Percentiles rank a stretch among this genome's conserved stretches.
Evolutionary conservation across 2,329 filamentous ascomycete genomes (phyloP).

Genomic region (Monosporascus ibericus): DNA sequence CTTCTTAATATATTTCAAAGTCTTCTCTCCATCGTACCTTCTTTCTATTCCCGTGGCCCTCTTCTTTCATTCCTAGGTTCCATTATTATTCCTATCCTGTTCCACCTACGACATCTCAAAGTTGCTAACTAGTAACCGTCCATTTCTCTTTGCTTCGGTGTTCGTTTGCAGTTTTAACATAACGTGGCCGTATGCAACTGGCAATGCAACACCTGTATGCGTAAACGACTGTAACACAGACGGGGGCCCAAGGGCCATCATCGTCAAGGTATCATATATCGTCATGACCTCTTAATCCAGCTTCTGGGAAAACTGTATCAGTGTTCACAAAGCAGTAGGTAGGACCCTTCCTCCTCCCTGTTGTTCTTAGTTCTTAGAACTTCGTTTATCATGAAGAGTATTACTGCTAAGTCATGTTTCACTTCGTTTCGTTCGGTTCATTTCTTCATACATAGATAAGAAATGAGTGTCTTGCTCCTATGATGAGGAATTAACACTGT

Average conservation of each 20-base stretch:
- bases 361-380: no score
- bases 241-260: background rate
- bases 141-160: no score
- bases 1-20: background rate
- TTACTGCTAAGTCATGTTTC: background rate
- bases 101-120: background rate
- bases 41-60: background rate
- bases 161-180: background rate
- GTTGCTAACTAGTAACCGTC: no score
- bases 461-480: constrained; percentile 20
- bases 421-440: background rate
- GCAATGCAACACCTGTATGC: no score
- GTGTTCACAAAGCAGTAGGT: no score
- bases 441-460: constrained; percentile 20
- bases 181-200: background rate
- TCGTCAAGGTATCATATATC: background rate
- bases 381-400: background rate
- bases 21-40: background rate
- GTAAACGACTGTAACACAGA: background rate
- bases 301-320: no score
- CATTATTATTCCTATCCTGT: background rate
- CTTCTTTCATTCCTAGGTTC: background rate
- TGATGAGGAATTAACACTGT: constrained; percentile 17
- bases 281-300: background rate
- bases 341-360: no score